phyloP scores from a whole-genome alignment of 495 filamentous ascomycete species.

The Aspergillus asperescens region DNA sequence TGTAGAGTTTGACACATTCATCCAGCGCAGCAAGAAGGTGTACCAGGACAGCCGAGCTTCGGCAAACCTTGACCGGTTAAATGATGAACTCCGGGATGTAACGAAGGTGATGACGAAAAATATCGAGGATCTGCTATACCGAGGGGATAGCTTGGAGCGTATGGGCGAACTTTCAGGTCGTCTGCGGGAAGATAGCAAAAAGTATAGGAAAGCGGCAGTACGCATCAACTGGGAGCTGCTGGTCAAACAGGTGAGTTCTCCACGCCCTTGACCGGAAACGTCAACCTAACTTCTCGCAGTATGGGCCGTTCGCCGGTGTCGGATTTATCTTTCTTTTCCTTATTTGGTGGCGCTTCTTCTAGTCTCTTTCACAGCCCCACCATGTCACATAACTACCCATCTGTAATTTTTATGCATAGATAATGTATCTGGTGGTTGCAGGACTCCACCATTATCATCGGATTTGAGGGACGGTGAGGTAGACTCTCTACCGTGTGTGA shows the following conservation, averaged over 20 bases:
- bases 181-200: slow-evolving; percentile 85
- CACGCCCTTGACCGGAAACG: not conserved
- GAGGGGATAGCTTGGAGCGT: slow-evolving; percentile 88
- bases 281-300: slow-evolving; percentile 45
- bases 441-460: slow-evolving; percentile 30
- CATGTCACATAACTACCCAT: slow-evolving; percentile 12
- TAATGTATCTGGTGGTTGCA: slow-evolving; percentile 38
- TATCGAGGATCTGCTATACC: slow-evolving; percentile 94
- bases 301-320: slow-evolving; percentile 78
- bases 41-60: slow-evolving; percentile 91
- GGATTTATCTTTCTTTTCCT: slow-evolving; percentile 77
- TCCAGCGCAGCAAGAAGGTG: slow-evolving; percentile 83
- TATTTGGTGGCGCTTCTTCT: slow-evolving; percentile 92
- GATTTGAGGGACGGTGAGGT: no score
- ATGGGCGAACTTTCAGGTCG: slow-evolving; percentile 93
- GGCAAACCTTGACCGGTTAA: slow-evolving; percentile 79
- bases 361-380: slow-evolving; percentile 12
- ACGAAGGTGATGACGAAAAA: slow-evolving; percentile 99
- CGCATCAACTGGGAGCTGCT: slow-evolving; percentile 98
- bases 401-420: slow-evolving; percentile 44
- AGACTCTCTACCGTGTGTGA: no score
- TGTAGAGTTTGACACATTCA: slow-evolving; percentile 97
- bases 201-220: slow-evolving; percentile 87
- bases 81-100: slow-evolving; percentile 94
- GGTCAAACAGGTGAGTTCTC: slow-evolving; percentile 70